Base-by-base conservation (phyloP, 2,329 filamentous ascomycete species). In the Claviceps monticola region DNA sequence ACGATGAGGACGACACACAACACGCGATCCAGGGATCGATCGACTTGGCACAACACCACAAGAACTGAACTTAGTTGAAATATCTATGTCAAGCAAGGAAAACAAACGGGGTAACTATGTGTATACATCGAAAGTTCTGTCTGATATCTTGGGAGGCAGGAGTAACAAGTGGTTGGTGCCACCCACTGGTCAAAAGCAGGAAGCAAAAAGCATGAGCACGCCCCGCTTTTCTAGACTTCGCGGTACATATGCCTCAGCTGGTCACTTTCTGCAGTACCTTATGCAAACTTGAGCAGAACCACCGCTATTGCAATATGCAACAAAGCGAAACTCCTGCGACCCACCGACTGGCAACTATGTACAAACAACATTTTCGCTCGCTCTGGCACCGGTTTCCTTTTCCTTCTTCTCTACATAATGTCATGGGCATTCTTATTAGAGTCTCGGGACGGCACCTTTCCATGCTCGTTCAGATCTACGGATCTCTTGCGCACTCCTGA, bases 401-500 rank as follows among this genome's bases (percentile, higher is more conserved):
- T 36, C 5, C 16, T 67, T 63, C 67, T 67, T 68, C 71, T 71
- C 74, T 71, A 67, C 69, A 71, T 75, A 91, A 87, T 88, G 83
- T 88, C 81, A 80, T 75, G 66, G 82, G 84, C 88, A 84, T 86
- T 84, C 81, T 86, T 87, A 86, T 91, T 97, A 97, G 93, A 98
- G 93, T 98, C 93, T 94, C 91, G 90, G 86, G 86, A 82, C 82
- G 86, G 82, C 86, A 81, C 69, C 66, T 66, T 61, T 90, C 87
- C 88, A 79, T 97, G 80, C 86, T 88, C 89, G 82, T 86, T 88
- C 86, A 94, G 88, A 80, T 84, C 79, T 82, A 75, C 72, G 79
- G 84, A 75, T 78, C 86, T 90, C 85, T 74, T 74, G 87, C 90
- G 91, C 88, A 93, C 93, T 98, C 89, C 90, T 83, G 88, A 89